These are phyloP conservation scores for Sugiyamaella castrensis DNA, from an alignment of 1,139 yeast species.

Conservation along the genomic window DNA sequence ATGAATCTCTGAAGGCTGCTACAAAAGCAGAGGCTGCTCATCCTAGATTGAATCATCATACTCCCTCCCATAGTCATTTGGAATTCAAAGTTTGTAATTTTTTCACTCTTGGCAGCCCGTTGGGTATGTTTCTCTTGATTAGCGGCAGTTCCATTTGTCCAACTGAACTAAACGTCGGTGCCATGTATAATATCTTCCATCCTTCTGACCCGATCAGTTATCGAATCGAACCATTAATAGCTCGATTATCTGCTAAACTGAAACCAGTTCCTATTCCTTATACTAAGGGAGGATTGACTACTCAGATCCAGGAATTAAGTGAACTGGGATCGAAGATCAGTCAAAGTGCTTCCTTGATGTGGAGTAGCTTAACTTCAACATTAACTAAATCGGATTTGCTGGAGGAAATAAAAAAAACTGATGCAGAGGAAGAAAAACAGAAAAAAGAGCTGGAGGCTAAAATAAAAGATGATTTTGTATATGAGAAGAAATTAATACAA, in stretches of 20 bases:
- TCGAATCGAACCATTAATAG: constrained; percentile 76
- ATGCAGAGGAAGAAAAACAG: constrained; percentile 8
- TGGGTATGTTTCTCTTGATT: constrained; percentile 69
- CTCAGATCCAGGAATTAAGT: constrained; percentile 42
- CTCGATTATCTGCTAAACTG: constrained; percentile 50
- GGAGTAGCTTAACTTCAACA: constrained; percentile 29
- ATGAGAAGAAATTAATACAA: constrained; percentile 13
- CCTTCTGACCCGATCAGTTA: constrained; percentile 90
- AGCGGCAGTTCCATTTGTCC: constrained; percentile 11
- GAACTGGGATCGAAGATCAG: constrained; percentile 45
- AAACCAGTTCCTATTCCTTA: constrained; percentile 63
- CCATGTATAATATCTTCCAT: constrained; percentile 75
- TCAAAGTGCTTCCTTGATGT: constrained; percentile 47
- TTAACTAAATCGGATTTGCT: constrained; percentile 9
- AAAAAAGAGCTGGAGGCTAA: background rate
- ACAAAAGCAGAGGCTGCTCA: constrained; percentile 17
- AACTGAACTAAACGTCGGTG: constrained; percentile 42
- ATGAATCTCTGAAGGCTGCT: constrained; percentile 52
- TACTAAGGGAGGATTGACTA: constrained; percentile 48
- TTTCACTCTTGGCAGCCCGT: constrained; percentile 83
- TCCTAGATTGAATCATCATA: constrained; percentile 13
- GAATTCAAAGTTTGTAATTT: constrained; percentile 68
- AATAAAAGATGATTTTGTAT: background rate
- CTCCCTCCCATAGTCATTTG: constrained; percentile 40
- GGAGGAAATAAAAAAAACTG: constrained; percentile 11